These are phyloP conservation scores for Acidomyces sp. DNA, from an alignment of 495 filamentous ascomycete genomes.

Conservation along the genomic window DNA sequence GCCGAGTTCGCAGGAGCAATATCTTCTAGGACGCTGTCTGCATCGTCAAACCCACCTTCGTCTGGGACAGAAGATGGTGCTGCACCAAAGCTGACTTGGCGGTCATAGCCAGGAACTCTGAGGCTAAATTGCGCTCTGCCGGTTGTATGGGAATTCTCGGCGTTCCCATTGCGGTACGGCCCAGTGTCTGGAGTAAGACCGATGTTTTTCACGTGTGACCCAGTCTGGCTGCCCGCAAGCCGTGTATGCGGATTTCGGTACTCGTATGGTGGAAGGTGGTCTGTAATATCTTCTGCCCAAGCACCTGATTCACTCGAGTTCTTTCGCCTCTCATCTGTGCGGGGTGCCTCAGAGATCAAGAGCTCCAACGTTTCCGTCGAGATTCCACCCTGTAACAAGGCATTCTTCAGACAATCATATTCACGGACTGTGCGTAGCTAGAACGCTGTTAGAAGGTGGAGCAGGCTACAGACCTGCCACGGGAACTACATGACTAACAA, in stretches of 20 bases:
- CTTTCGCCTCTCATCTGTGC: conserved; percentile 7
- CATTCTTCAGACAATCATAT: conserved; percentile 45
- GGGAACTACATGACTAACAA: no score
- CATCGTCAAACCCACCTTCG: conserved; percentile 23
- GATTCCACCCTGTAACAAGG: conserved; percentile 51
- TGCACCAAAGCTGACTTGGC: conserved; percentile 14
- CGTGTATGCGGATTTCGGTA: no score
- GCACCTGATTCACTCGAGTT: conserved; percentile 2
- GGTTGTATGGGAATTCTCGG: not conserved
- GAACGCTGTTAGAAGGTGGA: conserved; percentile 3
- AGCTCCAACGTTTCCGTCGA: conserved; percentile 46
- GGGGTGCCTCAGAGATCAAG: conserved; percentile 8
- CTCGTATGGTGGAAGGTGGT: not conserved
- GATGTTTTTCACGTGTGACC: no score
- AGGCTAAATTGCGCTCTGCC: not conserved
- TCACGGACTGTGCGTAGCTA: conserved; percentile 37
- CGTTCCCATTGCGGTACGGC: conserved; percentile 1
- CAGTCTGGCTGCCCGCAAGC: no score
- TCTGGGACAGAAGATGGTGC: conserved; percentile 6
- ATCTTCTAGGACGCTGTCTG: conserved; percentile 27
- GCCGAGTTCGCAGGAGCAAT: conserved; percentile 12
- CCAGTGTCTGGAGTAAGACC: conserved; percentile 5
- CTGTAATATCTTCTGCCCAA: conserved; percentile 1
- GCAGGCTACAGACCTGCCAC: no score
- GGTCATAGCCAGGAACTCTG: not conserved